Conservation (phyloP, 306 rosid genomes). For the Lathyrus oleraceus region DNA sequence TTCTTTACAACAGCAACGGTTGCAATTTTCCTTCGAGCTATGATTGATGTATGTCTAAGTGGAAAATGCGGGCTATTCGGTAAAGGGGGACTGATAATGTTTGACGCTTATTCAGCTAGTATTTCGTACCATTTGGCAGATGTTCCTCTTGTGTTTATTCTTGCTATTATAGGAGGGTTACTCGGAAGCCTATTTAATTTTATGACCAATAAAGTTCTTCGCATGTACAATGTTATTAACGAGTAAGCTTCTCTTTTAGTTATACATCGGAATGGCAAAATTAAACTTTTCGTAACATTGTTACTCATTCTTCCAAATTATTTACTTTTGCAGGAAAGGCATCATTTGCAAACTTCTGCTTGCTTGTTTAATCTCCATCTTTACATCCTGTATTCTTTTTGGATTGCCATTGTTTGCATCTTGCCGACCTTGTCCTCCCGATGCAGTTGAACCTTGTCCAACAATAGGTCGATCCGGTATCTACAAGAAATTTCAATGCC, state of each 20-base stretch:
- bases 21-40: conserved; percentile 81
- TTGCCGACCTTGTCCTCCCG: conserved; percentile 77
- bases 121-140: conserved; percentile 71
- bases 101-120: conserved; percentile 69
- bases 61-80: conserved; percentile 94
- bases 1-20: conserved; percentile 88
- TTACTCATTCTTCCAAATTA: conserved; percentile 33
- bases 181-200: conserved; percentile 84
- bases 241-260: conserved; percentile 58
- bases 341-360: conserved; percentile 59
- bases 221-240: conserved; percentile 66
- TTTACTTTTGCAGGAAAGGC: conserved; percentile 69
- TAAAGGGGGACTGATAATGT: conserved; percentile 95
- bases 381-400: conserved; percentile 87
- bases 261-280: neutral
- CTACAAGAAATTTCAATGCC: conserved; percentile 95
- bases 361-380: conserved; percentile 71
- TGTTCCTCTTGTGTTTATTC: conserved; percentile 76
- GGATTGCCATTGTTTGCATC: conserved; percentile 90
- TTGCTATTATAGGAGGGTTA: conserved; percentile 79
- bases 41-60: conserved; percentile 79
- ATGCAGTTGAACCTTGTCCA: conserved; percentile 81
- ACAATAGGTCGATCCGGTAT: conserved; percentile 95
- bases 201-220: conserved; percentile 68
- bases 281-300: conserved; percentile 20